Base-by-base conservation (phyloP, 2,329 filamentous ascomycete species). In the Corynespora cassiicola region DNA sequence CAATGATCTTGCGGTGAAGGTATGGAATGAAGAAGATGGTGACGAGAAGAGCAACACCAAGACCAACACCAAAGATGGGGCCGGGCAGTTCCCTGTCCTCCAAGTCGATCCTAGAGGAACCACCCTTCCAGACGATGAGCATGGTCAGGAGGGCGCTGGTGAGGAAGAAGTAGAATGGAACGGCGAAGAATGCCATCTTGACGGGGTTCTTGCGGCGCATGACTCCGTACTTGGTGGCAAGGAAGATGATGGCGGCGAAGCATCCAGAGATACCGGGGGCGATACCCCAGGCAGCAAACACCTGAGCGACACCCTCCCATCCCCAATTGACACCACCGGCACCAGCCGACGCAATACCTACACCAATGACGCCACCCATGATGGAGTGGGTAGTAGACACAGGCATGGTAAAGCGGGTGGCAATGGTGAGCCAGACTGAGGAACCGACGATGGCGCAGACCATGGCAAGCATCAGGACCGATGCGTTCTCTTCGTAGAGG, bases 281-380 rank as follows among this genome's bases (percentile, higher is more conserved):
- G 45, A 84, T 80, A 48, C 77, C 73, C 80, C 81, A 82, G 8
- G 79, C 80, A 11, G 82, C 75, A 49, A 82, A 80, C 15, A 84
- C 79, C 26, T 52, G 48, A 23, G 77, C 75, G 6, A 84, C 81
- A 45, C 81, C 78, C 2, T 75, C 69, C 62, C 72, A 75, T 42
- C 76, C 76, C 78, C 82, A 85, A 38, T 76, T 73, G 31, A 85
- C 70, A 45, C 77, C 76, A 2, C 65, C 40, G 2, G 70, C 63
- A 5, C 81, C 81, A 18, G 83, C 78, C 20, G 80, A 75, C 16
- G 72, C 72, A 29, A 75, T 68, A 25, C 72, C 72, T 31, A 72
- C 68, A 50, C 71, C 71, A 29, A 73, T 68, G 24, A 74, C 60
- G 50, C 69, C 71, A 42, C 71, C 60, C 52, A 62, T 58, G 37